phyloP scores from a whole-genome alignment of 495 filamentous ascomycete genomes.

The Hypomontagnella submonticulosa region DNA sequence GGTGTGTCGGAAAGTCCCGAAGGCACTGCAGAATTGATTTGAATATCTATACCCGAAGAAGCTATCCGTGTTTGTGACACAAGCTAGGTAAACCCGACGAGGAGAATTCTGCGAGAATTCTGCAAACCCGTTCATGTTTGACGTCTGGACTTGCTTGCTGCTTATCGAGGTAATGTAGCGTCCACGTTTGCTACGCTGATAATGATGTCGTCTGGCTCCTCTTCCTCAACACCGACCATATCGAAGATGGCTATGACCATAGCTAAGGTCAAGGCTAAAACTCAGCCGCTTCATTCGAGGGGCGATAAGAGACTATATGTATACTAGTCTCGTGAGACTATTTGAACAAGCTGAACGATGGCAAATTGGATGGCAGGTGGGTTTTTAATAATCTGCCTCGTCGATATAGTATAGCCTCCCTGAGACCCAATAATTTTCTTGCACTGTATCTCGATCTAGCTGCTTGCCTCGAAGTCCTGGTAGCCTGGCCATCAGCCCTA shows the following conservation, averaged over 20 bases:
- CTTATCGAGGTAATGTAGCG: background rate
- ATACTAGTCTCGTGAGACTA: background rate
- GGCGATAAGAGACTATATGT: background rate
- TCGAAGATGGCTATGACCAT: conserved; percentile 1
- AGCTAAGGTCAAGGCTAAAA: background rate
- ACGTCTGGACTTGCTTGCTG: conserved; percentile 20
- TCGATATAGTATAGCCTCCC: conserved; percentile 13
- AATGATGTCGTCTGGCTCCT: conserved; percentile 5
- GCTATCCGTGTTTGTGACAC: conserved; percentile 17
- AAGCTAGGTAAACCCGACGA: background rate
- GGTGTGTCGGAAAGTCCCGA: conserved; percentile 12
- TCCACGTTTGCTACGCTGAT: conserved; percentile 2
- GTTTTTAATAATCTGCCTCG: conserved; percentile 31
- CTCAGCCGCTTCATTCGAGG: conserved; percentile 22
- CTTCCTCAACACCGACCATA: conserved; percentile 8
- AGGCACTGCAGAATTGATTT: conserved; percentile 1
- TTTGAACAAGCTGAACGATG: conserved; percentile 5
- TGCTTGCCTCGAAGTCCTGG: conserved; percentile 4
- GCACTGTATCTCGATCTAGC: conserved; percentile 9
- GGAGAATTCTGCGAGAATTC: conserved; percentile 1
- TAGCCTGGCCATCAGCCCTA: conserved; percentile 18
- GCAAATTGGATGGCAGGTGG: background rate
- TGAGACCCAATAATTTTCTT: conserved; percentile 7
- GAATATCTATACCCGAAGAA: conserved; percentile 1
- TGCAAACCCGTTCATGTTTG: conserved; percentile 28